Evolutionary conservation across 768 basidiomycete species (phyloP), one percentile per base, ranked within the genome.

Genomic region (Epithele typhae): DNA sequence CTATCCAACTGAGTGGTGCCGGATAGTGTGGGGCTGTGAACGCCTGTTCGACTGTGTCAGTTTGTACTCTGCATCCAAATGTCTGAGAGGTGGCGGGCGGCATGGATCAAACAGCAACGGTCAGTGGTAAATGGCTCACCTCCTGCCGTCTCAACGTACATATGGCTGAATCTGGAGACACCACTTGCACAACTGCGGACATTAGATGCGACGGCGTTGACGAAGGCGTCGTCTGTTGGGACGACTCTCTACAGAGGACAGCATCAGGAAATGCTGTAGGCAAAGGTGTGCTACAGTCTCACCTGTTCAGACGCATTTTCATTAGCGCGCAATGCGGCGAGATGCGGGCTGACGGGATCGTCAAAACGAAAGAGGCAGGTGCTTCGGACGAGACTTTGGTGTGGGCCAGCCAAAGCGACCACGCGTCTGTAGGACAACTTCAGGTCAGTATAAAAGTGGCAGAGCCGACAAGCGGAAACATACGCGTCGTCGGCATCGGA

Each of bases 131-230:
- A 55, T 24, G 2, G 56, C 80, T 73, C 65, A 92, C 94, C 95
- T 79, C 95, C 95, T 12, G 94, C 95, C 8, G 95, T 94, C 66
- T 98, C 95, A 37, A 97, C 68, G 58, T 86, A 97, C 73, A 93
- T 76, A 57, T 85, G 78, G 3, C 75, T 71, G 11, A 55, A 57
- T 9, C 57, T 56, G 3, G 46, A 54, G 18, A 57, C 40, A 1
- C 49, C 52, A 4, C 60, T 53, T 1, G 83, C 82, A 57, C 78
- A 78, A 21, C 64, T 51, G 25, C 73, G 71, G n/a, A 90, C 78
- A 54, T 87, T 76, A 30, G 68, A 66, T 3, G 82, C 74, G 22
- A 95, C 70, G 2, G 85, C 72, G 39, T 75, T 74, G 23, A 87
- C 70, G 34, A 93, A 76, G 1, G 77, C 78, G 22, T 74, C 70